Conservation (phyloP, 306 rosid genomes). For the Adenanthera pavonina region DNA sequence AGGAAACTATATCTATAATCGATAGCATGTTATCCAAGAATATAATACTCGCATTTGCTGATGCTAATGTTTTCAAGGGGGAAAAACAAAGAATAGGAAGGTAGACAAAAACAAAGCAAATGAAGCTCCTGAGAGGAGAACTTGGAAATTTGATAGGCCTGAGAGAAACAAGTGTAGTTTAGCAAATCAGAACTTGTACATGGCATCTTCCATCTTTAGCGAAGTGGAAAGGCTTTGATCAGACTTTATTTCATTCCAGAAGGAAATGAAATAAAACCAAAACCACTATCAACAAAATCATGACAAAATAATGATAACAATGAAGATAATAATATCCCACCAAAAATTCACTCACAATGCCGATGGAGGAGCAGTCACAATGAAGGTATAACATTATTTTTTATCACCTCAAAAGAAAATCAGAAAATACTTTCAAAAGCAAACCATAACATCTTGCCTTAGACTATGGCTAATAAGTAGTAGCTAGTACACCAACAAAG, state of each 20-base stretch:
- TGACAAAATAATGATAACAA: neutral
- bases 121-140: neutral
- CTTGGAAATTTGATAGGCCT: neutral
- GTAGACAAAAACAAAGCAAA: neutral
- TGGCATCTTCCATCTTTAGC: neutral
- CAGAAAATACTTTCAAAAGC: neutral
- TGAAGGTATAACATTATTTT: neutral
- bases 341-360: neutral
- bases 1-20: neutral
- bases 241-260: slow-evolving; percentile 4
- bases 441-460: slow-evolving; percentile 40
- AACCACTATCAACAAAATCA: slow-evolving; percentile 19
- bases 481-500: slow-evolving; percentile 47
- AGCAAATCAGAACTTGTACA: neutral
- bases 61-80: neutral
- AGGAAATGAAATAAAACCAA: neutral
- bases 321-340: neutral
- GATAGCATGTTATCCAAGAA: neutral
- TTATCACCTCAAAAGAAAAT: neutral
- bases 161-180: neutral
- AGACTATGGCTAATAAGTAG: slow-evolving; percentile 56
- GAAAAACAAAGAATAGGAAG: neutral
- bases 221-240: neutral
- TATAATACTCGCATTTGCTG: neutral
- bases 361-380: neutral